These are phyloP conservation scores for Trichaptum fuscoviolaceum DNA, from an alignment of 768 basidiomycete genomes.

Conservation along the genomic window DNA sequence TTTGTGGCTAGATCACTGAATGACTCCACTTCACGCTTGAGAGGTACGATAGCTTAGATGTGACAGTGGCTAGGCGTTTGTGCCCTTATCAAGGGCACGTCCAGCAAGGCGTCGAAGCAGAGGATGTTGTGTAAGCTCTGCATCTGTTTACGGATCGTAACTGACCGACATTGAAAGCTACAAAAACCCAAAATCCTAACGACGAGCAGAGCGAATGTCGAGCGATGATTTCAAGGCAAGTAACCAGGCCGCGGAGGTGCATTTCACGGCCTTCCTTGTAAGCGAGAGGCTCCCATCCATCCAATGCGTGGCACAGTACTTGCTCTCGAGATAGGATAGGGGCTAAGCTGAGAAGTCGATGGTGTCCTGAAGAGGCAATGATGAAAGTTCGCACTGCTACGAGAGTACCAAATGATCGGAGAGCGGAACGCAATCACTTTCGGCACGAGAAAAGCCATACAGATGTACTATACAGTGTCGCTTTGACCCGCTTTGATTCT, in stretches of 20 bases:
- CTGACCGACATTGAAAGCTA: not conserved
- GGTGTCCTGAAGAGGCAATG: not conserved
- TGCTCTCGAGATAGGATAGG: not conserved
- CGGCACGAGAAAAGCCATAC: not conserved
- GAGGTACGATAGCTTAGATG: not conserved
- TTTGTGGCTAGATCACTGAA: not conserved
- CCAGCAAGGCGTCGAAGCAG: not conserved
- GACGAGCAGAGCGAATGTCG: not conserved
- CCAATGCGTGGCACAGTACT: not conserved
- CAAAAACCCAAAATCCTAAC: not conserved
- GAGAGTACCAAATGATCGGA: not conserved
- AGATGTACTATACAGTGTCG: not conserved
- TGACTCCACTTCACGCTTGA: not conserved
- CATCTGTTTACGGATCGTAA: not conserved
- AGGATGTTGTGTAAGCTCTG: not conserved
- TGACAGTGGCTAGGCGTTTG: not conserved
- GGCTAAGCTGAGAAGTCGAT: not conserved
- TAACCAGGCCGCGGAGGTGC: not conserved
- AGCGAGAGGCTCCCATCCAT: not conserved
- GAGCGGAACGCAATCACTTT: not conserved
- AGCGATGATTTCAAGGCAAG: not conserved
- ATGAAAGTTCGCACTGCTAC: not conserved
- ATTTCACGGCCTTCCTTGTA: not conserved
- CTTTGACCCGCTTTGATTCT: not conserved
- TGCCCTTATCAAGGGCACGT: not conserved